A percentile compares a stretch with the other conserved stretches of the same genome.
Conservation (phyloP, 768 basidiomycete genomes). For the Phanerodontia chrysosporium region DNA sequence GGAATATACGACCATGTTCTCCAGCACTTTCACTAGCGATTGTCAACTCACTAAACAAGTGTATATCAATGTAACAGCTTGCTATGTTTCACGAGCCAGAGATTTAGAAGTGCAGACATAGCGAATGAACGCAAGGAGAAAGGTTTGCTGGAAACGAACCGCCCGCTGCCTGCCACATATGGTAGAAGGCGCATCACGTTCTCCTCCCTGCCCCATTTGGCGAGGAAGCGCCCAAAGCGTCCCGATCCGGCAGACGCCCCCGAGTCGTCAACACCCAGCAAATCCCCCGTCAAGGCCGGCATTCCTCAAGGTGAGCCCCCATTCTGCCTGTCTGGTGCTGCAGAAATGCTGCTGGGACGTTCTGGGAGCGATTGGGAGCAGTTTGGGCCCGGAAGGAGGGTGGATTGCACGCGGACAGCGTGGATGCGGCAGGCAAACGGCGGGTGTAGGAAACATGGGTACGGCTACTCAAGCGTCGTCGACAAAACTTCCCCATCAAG, state of each 20-base stretch:
- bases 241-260: neutral
- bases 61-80: too few species aligned
- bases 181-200: neutral
- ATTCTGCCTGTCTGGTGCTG: neutral
- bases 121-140: neutral
- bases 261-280: conserved; percentile 7
- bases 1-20: too few species aligned
- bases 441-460: conserved; percentile 6
- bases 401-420: conserved; percentile 19
- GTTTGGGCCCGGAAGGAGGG: conserved; percentile 5
- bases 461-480: too few species aligned
- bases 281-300: conserved; percentile 21
- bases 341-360: conserved; percentile 4
- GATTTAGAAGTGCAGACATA: neutral
- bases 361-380: conserved; percentile 1
- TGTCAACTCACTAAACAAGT: too few species aligned
- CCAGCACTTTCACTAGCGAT: too few species aligned
- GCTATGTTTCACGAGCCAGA: too few species aligned
- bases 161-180: neutral
- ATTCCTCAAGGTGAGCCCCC: conserved; percentile 28
- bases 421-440: conserved; percentile 17
- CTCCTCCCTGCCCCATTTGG: neutral
- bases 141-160: neutral
- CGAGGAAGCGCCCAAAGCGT: neutral
- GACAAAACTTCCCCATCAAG: too few species aligned